Evolutionary conservation across 176 grass and related monocot species (phyloP), one percentile per base, ranked within the genome.

Genomic region (Carex kokanica): DNA sequence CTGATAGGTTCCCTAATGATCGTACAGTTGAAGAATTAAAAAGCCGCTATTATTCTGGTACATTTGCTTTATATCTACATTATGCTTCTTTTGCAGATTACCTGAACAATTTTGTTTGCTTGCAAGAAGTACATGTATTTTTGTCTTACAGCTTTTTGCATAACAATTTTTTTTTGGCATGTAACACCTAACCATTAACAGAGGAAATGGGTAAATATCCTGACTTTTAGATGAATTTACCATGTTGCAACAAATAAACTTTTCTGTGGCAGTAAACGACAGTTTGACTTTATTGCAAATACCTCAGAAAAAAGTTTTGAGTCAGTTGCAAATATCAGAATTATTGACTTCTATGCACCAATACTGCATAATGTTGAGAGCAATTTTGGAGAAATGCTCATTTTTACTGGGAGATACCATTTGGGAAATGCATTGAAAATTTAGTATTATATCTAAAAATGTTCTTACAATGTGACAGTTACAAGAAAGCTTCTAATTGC

Each of bases 41-140:
- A 85, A 90, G 83, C 56, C 96, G 96, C 64, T 98, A 93, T 70
- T 98, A 98, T 95, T 86, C 84, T 62, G 96, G 96, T 97, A 95
- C 36, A 27, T 82, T 52, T 78, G 64, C 52, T 61, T 71, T 63
- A 61, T 20, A 45, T 51, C 31, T 56, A 25, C 31, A 68, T 55
- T 71, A 17, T 55, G 12, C 14, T 77, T 55, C 23, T 77, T 77
- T 77, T 29, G 21, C 18, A 1, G 49, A 77, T 53, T 55, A 16
- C 47, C 49, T 0, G 2, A 54, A 55, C 69, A 77, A 2, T 53
- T 55, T 31, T 54, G 47, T 54, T 74, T 70, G 16, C 10, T 38
- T 70, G 34, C 31, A 41, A 43, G 11, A 41, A 20, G 32, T 16
- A 69, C 66, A 5, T 38, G 63, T 32, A 32, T 66, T 66, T 73